phyloP scores from a whole-genome alignment of 148 eudicot genomes.

The Arctostaphylos glauca region DNA sequence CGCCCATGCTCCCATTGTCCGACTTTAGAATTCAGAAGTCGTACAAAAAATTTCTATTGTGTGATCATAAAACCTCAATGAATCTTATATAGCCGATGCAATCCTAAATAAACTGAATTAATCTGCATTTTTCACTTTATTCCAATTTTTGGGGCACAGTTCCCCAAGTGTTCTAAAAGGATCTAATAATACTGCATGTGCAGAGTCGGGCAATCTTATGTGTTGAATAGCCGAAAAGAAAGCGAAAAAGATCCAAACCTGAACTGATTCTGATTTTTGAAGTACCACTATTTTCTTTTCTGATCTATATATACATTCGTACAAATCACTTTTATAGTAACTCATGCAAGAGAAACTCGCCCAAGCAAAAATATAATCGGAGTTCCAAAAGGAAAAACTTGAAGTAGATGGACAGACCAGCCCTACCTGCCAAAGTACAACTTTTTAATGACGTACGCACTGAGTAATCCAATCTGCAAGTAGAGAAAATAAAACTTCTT shows the following conservation, averaged over 20 bases:
- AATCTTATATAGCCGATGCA: not conserved
- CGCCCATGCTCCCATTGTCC: not conserved
- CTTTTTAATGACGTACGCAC: conserved; percentile 50
- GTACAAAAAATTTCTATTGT: not conserved
- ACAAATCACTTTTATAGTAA: not conserved
- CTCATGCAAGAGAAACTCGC: not conserved
- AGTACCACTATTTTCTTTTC: not conserved
- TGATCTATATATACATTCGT: not conserved
- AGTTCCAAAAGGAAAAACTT: not conserved
- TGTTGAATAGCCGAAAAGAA: not conserved
- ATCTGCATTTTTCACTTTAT: not conserved
- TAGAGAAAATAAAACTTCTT: not conserved
- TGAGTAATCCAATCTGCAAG: conserved; percentile 50
- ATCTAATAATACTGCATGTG: not conserved
- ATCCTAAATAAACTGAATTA: not conserved
- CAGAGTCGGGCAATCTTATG: too few species aligned
- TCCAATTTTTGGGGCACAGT: not conserved
- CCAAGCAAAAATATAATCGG: not conserved
- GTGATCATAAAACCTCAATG: not conserved
- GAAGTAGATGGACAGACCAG: not conserved
- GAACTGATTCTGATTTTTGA: not conserved
- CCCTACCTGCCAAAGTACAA: conserved; percentile 47
- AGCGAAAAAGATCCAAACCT: not conserved
- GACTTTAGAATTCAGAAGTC: not conserved
- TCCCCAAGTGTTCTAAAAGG: not conserved